These are phyloP conservation scores for Hypoxylon sp. DNA, from an alignment of 2,329 filamentous ascomycete species.

Conservation along the genomic window DNA sequence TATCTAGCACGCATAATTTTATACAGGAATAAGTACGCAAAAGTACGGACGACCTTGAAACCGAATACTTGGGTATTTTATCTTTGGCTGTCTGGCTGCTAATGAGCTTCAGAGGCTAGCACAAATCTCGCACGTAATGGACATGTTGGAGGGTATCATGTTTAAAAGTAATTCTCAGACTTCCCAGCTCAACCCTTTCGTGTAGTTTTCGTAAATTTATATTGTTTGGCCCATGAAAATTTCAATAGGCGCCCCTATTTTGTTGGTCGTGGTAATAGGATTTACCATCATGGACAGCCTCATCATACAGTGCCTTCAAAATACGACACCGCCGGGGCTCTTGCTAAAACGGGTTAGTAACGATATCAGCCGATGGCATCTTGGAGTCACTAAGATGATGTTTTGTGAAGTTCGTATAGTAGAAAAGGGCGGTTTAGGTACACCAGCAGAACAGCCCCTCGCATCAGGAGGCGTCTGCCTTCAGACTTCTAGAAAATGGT, in stretches of 20 bases:
- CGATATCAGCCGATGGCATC: neutral
- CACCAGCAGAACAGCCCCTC: neutral
- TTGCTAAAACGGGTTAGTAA: neutral
- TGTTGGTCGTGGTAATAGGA: neutral
- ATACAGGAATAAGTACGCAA: neutral
- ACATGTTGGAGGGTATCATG: neutral
- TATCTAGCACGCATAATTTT: neutral
- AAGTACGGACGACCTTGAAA: neutral
- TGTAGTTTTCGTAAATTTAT: neutral
- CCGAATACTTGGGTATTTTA: neutral
- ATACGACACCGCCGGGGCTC: neutral
- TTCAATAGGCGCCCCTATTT: neutral
- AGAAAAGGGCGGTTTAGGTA: neutral
- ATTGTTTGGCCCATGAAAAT: neutral
- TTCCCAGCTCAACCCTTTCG: neutral
- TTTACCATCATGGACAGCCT: neutral
- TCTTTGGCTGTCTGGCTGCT: neutral
- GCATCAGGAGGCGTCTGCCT: neutral
- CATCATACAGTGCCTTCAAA: no score
- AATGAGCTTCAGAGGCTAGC: neutral
- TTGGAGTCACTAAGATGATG: neutral
- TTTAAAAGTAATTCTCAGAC: neutral
- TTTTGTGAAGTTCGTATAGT: neutral
- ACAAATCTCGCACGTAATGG: neutral
- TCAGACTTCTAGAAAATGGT: neutral